phyloP scores from a whole-genome alignment of 2,329 filamentous ascomycete species.

The Furcasterigmium furcatum region DNA sequence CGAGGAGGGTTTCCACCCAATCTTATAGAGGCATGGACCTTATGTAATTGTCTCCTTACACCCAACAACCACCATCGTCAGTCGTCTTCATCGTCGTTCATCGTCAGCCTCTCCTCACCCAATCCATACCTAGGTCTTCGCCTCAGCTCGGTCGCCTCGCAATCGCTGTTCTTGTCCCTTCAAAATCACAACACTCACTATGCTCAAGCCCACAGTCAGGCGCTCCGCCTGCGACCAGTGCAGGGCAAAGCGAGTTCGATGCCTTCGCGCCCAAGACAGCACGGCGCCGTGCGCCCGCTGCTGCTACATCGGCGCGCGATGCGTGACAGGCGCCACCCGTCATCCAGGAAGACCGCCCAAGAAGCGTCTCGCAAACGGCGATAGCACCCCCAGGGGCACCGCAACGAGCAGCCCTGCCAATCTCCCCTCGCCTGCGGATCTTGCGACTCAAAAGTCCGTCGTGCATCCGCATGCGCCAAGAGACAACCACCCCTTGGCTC shows the following conservation, averaged over 20 bases:
- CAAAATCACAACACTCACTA: background rate
- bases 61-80: too few species aligned
- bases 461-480: slow-evolving; percentile 2
- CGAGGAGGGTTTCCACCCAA: too few species aligned
- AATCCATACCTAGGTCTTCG: too few species aligned
- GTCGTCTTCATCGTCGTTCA: too few species aligned
- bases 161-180: background rate
- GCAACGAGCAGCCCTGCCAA: background rate
- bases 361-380: slow-evolving; percentile 3
- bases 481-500: slow-evolving; percentile 1
- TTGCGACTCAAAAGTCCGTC: slow-evolving; percentile 1
- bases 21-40: too few species aligned
- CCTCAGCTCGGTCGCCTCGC: too few species aligned
- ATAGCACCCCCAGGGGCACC: background rate
- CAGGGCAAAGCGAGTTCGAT: slow-evolving; percentile 17
- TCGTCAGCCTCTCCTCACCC: too few species aligned
- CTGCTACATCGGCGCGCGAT: slow-evolving; percentile 10
- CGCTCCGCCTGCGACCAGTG: slow-evolving; percentile 18
- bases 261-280: slow-evolving; percentile 14
- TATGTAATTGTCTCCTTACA: too few species aligned
- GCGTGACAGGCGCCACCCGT: slow-evolving; percentile 14
- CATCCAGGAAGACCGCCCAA: slow-evolving; percentile 15
- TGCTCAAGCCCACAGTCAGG: slow-evolving; percentile 9
- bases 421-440: background rate
- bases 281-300: slow-evolving; percentile 14